These are phyloP conservation scores for Chromosphaera perkinsii DNA, from an alignment of 208 protist genomes.

Conservation along the genomic window DNA sequence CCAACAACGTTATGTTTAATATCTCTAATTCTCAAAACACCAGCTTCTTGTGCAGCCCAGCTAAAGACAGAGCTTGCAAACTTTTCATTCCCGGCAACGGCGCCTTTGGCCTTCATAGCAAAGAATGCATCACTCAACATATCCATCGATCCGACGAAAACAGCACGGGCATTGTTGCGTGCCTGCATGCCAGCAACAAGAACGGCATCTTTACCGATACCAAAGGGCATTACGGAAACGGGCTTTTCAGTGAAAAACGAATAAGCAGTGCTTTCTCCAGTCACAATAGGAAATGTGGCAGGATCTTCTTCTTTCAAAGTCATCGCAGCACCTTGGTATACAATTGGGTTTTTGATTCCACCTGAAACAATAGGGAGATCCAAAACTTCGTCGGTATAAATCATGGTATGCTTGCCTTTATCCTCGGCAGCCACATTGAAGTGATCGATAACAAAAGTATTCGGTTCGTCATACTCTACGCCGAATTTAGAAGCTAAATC, in stretches of 20 bases:
- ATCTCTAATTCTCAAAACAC: too few species aligned
- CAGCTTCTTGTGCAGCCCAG: neutral
- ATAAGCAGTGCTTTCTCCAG: slow-evolving; percentile 38
- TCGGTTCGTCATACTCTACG: slow-evolving; percentile 49
- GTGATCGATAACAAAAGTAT: slow-evolving; percentile 47
- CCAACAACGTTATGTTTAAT: too few species aligned
- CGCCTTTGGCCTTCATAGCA: neutral
- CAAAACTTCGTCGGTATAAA: slow-evolving; percentile 27
- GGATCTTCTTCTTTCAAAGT: slow-evolving; percentile 27
- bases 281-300: slow-evolving; percentile 39
- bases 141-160: slow-evolving; percentile 51
- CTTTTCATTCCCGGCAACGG: neutral
- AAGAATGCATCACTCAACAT: slow-evolving; percentile 43
- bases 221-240: slow-evolving; percentile 1
- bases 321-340: slow-evolving; percentile 52
- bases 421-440: slow-evolving; percentile 41
- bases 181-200: slow-evolving; percentile 58
- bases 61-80: slow-evolving; percentile 5
- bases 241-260: slow-evolving; percentile 23
- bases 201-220: slow-evolving; percentile 7
- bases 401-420: slow-evolving; percentile 39
- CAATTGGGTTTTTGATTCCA: slow-evolving; percentile 15
- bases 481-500: slow-evolving; percentile 46
- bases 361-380: neutral
- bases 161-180: slow-evolving; percentile 59